A percentile compares a stretch with the other conserved stretches of the same genome.
These are phyloP conservation scores for Alternaria consortialis DNA, from an alignment of 2,329 filamentous ascomycete genomes.

Conservation along the genomic window DNA sequence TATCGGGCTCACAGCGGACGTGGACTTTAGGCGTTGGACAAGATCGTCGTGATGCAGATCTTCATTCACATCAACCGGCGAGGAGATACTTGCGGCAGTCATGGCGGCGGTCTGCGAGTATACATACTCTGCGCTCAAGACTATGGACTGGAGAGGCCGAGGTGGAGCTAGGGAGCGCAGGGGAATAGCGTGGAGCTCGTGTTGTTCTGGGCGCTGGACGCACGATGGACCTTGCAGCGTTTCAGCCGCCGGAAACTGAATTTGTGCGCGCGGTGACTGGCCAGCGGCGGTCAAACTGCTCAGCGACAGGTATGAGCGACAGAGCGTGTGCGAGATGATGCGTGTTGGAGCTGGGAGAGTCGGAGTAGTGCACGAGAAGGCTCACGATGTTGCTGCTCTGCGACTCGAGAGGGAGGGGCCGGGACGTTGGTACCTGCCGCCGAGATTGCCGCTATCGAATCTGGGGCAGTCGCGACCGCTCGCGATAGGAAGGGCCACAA, in stretches of 20 bases:
- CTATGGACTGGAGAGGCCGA: slow-evolving; percentile 17
- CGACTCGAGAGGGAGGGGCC: slow-evolving; percentile 7
- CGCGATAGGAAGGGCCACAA: slow-evolving; percentile 3
- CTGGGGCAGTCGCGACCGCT: slow-evolving; percentile 16
- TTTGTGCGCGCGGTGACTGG: slow-evolving; percentile 33
- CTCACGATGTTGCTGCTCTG: slow-evolving; percentile 11
- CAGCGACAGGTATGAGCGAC: slow-evolving; percentile 34
- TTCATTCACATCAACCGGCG: slow-evolving; percentile 21
- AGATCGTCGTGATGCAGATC: slow-evolving; percentile 30
- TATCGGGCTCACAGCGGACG: slow-evolving; percentile 27
- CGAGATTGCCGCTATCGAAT: slow-evolving; percentile 23
- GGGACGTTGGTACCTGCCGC: slow-evolving; percentile 29
- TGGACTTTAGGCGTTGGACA: slow-evolving; percentile 33
- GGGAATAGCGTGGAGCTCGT: slow-evolving; percentile 29
- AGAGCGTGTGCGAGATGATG: slow-evolving; percentile 32
- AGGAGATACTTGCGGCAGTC: slow-evolving; percentile 33
- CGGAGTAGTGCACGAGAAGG: slow-evolving; percentile 22
- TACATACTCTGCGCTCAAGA: slow-evolving; percentile 36
- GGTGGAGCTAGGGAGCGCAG: slow-evolving; percentile 24
- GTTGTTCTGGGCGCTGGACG: slow-evolving; percentile 32
- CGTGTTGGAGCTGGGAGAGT: slow-evolving; percentile 20
- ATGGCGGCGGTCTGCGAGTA: slow-evolving; percentile 39
- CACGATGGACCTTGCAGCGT: slow-evolving; percentile 45
- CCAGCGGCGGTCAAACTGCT: slow-evolving; percentile 29
- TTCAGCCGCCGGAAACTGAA: slow-evolving; percentile 43